Base-by-base conservation (phyloP, 441 rosid species). In the Bocquillonia castaneifolia region DNA sequence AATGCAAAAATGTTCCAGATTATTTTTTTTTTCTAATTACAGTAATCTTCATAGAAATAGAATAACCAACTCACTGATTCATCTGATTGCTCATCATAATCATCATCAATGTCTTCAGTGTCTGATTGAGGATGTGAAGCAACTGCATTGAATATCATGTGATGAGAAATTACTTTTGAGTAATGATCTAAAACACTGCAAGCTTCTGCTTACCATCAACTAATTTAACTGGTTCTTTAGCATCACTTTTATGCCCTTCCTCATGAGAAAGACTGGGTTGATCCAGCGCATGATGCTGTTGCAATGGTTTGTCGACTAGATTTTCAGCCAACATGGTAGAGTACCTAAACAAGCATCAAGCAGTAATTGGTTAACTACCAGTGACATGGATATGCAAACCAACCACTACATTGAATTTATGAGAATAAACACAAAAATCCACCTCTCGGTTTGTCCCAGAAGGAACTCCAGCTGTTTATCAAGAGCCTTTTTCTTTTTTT, bases 371-470 rank as follows among this genome's bases (percentile, higher is more conserved):
- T 66, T 64, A 32, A 59, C 25, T 13, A 50, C 39, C 58, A 73
- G 20, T 23, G 66, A 34, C n/a, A 40, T 34, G 31, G 63, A 52
- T 23, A 17, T 17, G 9, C 13, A 54, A 6, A 67, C 18, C 55
- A 66, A 63, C 47, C 44, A 12, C 55, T 31, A 13, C 9, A 25
- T 39, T 39, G 34, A 55, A 29, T 56, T 17, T 17, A 17, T 13
- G 22, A 40, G 9, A n/a, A 18, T 14, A 37, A 34, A 61, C 6
- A 51, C 22, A 55, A 52, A 67, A 3, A 42, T 69, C 20, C 59
- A 92, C 99, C 99, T 95, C 81, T 95, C 99, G 40, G 99, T 95
- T 84, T 95, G 99, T 75, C 99, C 99, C 65, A 95, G 79, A 71
- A 95, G 91, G 83, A 92, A 95, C 75, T 95, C 89, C 50, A 95